Base-by-base conservation (phyloP, 2,329 filamentous ascomycete genomes). In the Trichoderma endophyticum region DNA sequence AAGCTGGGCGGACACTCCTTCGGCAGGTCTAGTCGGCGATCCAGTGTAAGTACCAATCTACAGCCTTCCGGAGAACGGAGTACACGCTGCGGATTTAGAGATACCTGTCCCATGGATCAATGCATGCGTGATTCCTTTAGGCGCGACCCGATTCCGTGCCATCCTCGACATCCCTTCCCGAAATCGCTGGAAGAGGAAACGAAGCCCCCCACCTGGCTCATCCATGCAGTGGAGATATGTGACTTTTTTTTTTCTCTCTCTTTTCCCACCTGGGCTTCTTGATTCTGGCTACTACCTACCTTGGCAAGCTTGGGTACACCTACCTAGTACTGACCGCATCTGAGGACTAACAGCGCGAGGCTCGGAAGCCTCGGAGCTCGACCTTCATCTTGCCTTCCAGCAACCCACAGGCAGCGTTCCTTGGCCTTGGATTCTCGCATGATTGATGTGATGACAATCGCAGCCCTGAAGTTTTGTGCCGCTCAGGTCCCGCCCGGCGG, bases 351-450 rank as follows among this genome's bases (percentile, higher is more conserved):
- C 66, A 69, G 66, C 66, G 56, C 66, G 57, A 69, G 57, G 36
- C 56, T 69, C 66, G 66, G 66, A 69, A 69, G 56, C 56, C 56
- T 69, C 66, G 66, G 66, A 69, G 66, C 66, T 69, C 39, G 39
- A 69, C 36, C 56, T 69, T 51, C 39, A 51, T 54, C 56, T 36
- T 56, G 14, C n/a, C 48, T 36, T 69, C 66, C 39, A 51, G 28
- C 28, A 57, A 30, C 66, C 66, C 56, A 51, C 56, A 61, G 30
- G 8, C 26, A n/a, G 32, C 28, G 66, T 61, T 51, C 28, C 56
- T 61, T 51, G 56, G 43, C 36, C 36, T 48, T 34, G n/a, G 14
- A 21, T 34, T 60, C 66, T 51, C 56, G 28, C 39, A 61, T 69
- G 66, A 61, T 39, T 54, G 64, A 68, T 65, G 48, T 24, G 56